Evolutionary conservation across 345 rosid genomes (phyloP).

Genomic region (Syzygium jambos): DNA sequence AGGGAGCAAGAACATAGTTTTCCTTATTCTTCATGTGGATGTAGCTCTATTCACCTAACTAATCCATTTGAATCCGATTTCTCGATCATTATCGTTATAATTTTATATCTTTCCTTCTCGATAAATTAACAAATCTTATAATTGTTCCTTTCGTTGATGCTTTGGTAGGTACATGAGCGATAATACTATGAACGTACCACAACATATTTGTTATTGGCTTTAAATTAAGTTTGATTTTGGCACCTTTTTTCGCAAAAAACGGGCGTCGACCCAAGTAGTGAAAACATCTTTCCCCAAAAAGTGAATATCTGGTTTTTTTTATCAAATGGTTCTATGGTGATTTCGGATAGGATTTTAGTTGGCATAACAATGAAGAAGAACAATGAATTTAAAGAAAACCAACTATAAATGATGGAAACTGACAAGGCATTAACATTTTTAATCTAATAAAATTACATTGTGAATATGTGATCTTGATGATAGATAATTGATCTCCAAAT

Average conservation of each 20-base stretch:
- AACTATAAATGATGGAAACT: not conserved
- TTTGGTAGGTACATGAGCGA: not conserved
- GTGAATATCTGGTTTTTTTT: not conserved
- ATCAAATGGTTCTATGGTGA: not conserved
- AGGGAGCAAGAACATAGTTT: not conserved
- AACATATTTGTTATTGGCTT: not conserved
- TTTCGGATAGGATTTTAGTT: not conserved
- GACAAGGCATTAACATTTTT: not conserved
- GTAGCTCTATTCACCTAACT: not conserved
- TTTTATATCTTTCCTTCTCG: not conserved
- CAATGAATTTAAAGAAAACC: fast-evolving
- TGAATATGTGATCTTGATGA: not conserved
- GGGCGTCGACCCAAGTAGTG: not conserved
- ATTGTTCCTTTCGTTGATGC: not conserved
- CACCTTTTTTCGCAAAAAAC: not conserved
- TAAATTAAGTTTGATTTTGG: not conserved
- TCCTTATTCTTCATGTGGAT: not conserved
- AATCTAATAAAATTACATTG: not conserved
- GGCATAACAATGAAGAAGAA: fast-evolving
- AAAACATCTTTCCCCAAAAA: not conserved
- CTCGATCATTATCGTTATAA: fast-evolving
- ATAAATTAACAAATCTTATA: not conserved
- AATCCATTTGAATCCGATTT: not conserved
- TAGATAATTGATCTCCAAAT: not conserved
- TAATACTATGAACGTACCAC: not conserved